Evolutionary conservation across 345 rosid genomes (phyloP).

Genomic region (Acer campestre): DNA sequence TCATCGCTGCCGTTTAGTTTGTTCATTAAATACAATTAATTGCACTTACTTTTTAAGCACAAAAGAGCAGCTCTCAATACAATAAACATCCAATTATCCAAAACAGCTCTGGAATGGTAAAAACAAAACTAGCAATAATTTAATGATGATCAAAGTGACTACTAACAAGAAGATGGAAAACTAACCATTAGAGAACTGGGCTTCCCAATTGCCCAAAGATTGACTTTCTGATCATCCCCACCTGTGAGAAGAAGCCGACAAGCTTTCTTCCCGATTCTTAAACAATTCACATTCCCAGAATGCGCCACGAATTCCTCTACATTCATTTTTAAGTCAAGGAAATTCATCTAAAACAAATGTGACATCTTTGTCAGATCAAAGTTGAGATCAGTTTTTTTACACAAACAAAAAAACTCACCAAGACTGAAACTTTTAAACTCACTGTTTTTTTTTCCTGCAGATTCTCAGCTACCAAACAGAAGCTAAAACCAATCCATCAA

Average conservation of each 20-base stretch:
- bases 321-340: slow-evolving; percentile 55
- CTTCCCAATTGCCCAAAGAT: slow-evolving; percentile 93
- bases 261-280: slow-evolving; percentile 77
- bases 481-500: slow-evolving; percentile 1
- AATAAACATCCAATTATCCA: background rate
- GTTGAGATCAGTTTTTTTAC: slow-evolving; percentile 12
- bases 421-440: background rate
- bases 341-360: slow-evolving; percentile 6
- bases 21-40: background rate
- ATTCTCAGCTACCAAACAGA: slow-evolving; percentile 14
- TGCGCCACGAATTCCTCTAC: slow-evolving; percentile 98
- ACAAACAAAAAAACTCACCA: background rate
- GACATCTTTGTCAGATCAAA: slow-evolving; percentile 1
- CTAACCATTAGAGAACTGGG: slow-evolving; percentile 83
- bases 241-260: slow-evolving; percentile 79
- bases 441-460: background rate
- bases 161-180: slow-evolving; percentile 14
- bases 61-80: background rate
- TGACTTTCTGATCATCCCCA: slow-evolving; percentile 88
- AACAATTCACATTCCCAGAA: slow-evolving; percentile 78
- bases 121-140: background rate
- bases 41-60: background rate
- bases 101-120: background rate
- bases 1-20: background rate
- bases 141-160: background rate